Evolutionary conservation across 768 basidiomycete species (phyloP).

Genomic region (Gyrodon lividus): DNA sequence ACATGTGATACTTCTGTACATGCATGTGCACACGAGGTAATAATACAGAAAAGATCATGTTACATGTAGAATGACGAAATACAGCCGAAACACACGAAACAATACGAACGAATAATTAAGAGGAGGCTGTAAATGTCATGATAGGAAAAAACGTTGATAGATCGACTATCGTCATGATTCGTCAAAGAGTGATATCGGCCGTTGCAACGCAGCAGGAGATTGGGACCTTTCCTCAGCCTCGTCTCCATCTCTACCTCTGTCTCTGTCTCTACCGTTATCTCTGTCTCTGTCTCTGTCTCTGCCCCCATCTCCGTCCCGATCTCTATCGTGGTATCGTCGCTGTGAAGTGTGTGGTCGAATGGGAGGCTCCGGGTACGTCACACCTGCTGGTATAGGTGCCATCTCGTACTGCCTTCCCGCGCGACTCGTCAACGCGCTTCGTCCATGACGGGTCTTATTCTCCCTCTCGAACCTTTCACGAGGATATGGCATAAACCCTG

Average conservation of each 20-base stretch:
- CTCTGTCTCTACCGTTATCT: background rate
- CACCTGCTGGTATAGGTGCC: constrained; percentile 26
- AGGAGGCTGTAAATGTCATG: background rate
- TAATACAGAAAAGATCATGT: too few species aligned
- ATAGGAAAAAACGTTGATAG: background rate
- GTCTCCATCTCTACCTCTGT: constrained; percentile 3
- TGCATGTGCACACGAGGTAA: too few species aligned
- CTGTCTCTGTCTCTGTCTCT: background rate
- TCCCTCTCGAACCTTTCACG: background rate
- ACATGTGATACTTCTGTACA: too few species aligned
- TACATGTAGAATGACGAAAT: too few species aligned
- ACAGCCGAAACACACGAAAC: too few species aligned
- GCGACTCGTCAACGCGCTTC: constrained; percentile 11
- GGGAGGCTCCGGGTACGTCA: constrained; percentile 29
- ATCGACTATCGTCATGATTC: constrained; percentile 20
- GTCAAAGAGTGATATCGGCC: constrained; percentile 33
- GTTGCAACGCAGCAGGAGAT: constrained; percentile 29
- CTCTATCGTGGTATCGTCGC: constrained; percentile 2
- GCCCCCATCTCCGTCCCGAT: background rate
- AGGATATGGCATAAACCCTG: constrained; percentile 19
- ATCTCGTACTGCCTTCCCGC: constrained; percentile 18
- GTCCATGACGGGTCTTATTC: constrained; percentile 4
- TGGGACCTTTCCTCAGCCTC: constrained; percentile 13
- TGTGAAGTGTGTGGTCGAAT: constrained; percentile 26
- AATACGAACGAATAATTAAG: background rate